Evolutionary conservation across 768 basidiomycete genomes (phyloP), one percentile per base, ranked within the genome.

Genomic region (Suillus luteus): DNA sequence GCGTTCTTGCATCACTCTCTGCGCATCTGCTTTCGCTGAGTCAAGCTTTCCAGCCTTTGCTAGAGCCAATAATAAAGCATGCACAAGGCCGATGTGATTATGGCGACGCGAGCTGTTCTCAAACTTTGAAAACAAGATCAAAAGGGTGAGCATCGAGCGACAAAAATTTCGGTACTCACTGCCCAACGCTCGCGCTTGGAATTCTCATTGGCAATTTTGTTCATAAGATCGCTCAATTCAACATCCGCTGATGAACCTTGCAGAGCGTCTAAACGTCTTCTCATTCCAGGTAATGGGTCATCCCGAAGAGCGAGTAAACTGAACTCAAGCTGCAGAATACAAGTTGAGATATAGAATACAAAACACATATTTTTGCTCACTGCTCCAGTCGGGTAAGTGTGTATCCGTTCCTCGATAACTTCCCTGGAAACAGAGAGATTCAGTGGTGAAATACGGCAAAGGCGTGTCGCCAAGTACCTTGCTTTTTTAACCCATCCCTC

Each of bases 401-500:
- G 86, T 78, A 99, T 99, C 66, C 96, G 86, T 33, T 81, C 80
- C 75, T 96, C 91, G 59, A 99, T 93, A 31, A 91, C 91, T 67
- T 90, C 89, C 70, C 92, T 93, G 48, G 64, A 41, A 61, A 44
- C 48, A 66, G 61, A 68, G 59, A 55, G 57, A 72, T 72, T 64
- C 62, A 48, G 43, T 63, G 31, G 62, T 62, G 66, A 51, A 61
- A 40, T 55, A 63, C 11, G 54, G 64, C 31, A 62, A 38, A 27
- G 48, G 59, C 12, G 9, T 65, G 9, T 3, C 5, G 17, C 31
- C 73, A 80, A 54, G 69, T 79, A 91, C 86, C 92, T 85, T 55
- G 95, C 96, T 70, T 82, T 85, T 60, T 83, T 86, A 31, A 93
- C 71, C 96, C 96, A 99, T 11, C 91, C 92, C 77, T 91, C 91